Percentiles rank a stretch among this genome's conserved stretches.
phyloP scores from a whole-genome alignment of 331 rosid genomes.

The Ulmus americana region DNA sequence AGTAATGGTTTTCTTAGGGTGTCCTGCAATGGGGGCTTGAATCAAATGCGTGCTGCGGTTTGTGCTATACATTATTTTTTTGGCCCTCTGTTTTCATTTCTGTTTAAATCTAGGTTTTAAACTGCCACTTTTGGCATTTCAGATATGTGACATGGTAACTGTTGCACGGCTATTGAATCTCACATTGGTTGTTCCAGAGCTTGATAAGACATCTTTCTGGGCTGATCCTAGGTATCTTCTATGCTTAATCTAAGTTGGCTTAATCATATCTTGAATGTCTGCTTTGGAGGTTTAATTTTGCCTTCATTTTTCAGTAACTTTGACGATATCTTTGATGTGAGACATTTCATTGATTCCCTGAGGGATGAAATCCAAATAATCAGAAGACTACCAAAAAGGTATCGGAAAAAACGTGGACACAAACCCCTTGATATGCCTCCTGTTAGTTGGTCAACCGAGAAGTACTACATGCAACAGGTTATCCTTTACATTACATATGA shows the following conservation, averaged over 20 bases:
- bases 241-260: constrained; percentile 17
- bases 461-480: constrained; percentile 85
- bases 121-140: constrained; percentile 32
- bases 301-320: constrained; percentile 63
- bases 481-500: not conserved
- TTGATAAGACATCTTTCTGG: constrained; percentile 86
- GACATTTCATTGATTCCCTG: constrained; percentile 77
- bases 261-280: constrained; percentile 7
- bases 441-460: constrained; percentile 93
- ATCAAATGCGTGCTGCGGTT: constrained; percentile 99
- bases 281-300: constrained; percentile 26
- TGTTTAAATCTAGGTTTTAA: constrained; percentile 19
- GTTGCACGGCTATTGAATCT: constrained; percentile 92
- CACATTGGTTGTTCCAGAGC: constrained; percentile 94
- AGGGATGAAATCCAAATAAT: constrained; percentile 88
- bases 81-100: constrained; percentile 8
- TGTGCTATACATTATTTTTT: constrained; percentile 26
- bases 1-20: constrained; percentile 97
- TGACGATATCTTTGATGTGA: constrained; percentile 85
- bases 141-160: constrained; percentile 98
- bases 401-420: constrained; percentile 51
- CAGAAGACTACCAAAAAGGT: constrained; percentile 79
- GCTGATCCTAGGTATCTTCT: constrained; percentile 73
- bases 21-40: constrained; percentile 97
- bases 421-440: constrained; percentile 73